These are phyloP conservation scores for Vanrija humicola DNA, from an alignment of 1,284 basidiomycete genomes.

Conservation along the genomic window DNA sequence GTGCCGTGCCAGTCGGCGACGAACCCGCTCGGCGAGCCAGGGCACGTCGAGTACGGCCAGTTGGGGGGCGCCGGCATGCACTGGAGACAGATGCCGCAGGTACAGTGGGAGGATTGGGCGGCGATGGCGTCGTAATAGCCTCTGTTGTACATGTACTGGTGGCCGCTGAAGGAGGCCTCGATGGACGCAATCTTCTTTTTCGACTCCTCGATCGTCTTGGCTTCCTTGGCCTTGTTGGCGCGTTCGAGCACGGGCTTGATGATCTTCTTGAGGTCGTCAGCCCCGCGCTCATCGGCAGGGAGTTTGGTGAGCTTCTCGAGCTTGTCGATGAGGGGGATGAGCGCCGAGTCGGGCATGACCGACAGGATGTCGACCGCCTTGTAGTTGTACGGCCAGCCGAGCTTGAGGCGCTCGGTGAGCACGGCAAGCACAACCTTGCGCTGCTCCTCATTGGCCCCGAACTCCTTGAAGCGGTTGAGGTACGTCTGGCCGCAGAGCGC, in stretches of 20 bases:
- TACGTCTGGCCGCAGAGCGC: too few species aligned
- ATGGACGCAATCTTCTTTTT: neutral
- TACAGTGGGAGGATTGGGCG: neutral
- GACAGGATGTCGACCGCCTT: conserved; percentile 35
- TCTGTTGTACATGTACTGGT: neutral
- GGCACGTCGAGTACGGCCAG: too few species aligned
- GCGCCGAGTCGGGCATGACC: conserved; percentile 21
- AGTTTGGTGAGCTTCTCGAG: conserved; percentile 24
- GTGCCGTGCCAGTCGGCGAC: too few species aligned
- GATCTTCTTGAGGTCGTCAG: conserved; percentile 27
- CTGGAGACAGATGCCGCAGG: too few species aligned
- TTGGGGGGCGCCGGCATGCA: too few species aligned
- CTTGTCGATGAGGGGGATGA: conserved; percentile 25
- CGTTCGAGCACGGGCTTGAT: conserved; percentile 30
- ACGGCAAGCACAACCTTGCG: conserved; percentile 37
- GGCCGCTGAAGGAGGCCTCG: neutral
- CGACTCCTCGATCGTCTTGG: neutral
- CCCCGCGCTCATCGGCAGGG: conserved; percentile 17
- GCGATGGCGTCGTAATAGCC: neutral
- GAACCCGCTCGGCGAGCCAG: too few species aligned
- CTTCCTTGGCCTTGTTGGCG: conserved; percentile 2
- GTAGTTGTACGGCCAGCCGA: conserved; percentile 43
- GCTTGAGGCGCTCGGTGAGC: conserved; percentile 33
- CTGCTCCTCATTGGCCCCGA: conserved; percentile 15
- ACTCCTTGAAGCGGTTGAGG: neutral